Percentiles rank a stretch among this genome's conserved stretches.
These are phyloP conservation scores for Terfezia boudieri DNA, from an alignment of 495 filamentous ascomycete genomes.

Conservation along the genomic window DNA sequence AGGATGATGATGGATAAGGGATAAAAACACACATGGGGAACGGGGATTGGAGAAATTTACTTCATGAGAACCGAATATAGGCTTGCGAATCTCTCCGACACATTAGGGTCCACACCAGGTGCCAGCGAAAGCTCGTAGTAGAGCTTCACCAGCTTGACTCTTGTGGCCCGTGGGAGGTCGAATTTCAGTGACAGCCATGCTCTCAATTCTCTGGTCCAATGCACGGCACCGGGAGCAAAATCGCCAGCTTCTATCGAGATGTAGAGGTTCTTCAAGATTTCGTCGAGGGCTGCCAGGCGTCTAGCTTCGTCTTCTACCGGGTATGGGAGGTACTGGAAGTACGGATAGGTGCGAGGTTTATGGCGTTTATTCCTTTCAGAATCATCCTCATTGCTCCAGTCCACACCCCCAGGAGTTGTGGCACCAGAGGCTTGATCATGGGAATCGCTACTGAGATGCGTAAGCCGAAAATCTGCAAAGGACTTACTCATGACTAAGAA, in stretches of 20 bases:
- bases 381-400: conserved; percentile 28
- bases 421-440: conserved; percentile 18
- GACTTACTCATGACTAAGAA: background rate
- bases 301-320: conserved; percentile 52
- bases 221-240: conserved; percentile 76
- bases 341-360: conserved; percentile 78
- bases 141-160: conserved; percentile 63
- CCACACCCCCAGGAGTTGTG: conserved; percentile 32
- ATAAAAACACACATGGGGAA: background rate
- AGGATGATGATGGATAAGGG: background rate
- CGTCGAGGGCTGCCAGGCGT: conserved; percentile 48
- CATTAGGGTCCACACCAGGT: conserved; percentile 60
- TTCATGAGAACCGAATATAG: conserved; percentile 91
- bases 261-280: conserved; percentile 82
- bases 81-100: conserved; percentile 77
- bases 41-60: conserved; percentile 28
- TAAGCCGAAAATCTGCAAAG: conserved; percentile 11
- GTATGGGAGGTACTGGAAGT: conserved; percentile 75
- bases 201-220: conserved; percentile 92
- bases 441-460: conserved; percentile 16
- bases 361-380: conserved; percentile 38
- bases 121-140: conserved; percentile 90
- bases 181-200: conserved; percentile 95
- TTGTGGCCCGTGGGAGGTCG: conserved; percentile 62
- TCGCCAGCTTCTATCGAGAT: conserved; percentile 78